A percentile compares a stretch with the other conserved stretches of the same genome.
Conservation (phyloP, 176 grass and related monocot species). For the Oryza longistaminata region DNA sequence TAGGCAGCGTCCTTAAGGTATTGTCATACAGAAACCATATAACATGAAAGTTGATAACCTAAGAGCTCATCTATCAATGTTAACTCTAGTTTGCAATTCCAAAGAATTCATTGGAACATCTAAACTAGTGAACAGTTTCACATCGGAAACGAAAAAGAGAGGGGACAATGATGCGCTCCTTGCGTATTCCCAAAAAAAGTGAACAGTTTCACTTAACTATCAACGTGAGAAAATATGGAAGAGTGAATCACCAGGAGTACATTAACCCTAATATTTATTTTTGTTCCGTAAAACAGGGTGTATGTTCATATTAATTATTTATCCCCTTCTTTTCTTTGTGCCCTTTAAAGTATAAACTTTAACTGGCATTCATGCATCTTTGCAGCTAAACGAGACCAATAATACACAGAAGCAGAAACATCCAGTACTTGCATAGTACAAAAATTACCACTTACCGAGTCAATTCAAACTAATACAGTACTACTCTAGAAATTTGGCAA, state of each 20-base stretch:
- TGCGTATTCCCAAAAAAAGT: no score
- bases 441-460: background rate
- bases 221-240: slow-evolving; percentile 9
- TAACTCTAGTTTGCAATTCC: slow-evolving; percentile 9
- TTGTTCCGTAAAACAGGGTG: background rate
- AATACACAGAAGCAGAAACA: slow-evolving; percentile 11
- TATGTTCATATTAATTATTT: slow-evolving; percentile 1
- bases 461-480: background rate
- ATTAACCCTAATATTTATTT: background rate
- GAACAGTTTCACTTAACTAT: background rate
- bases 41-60: slow-evolving; percentile 3
- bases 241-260: background rate
- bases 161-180: no score
- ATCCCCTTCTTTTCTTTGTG: background rate
- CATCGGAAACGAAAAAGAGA: no score
- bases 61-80: slow-evolving; percentile 3
- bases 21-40: background rate
- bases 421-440: background rate
- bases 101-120: background rate
- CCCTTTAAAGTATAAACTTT: background rate
- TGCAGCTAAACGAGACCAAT: slow-evolving; percentile 12
- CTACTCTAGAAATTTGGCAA: background rate
- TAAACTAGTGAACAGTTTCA: slow-evolving; percentile 13
- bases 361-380: background rate
- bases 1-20: background rate